Conservation (phyloP, 106 monocot species). For the Triglochin maritima region DNA sequence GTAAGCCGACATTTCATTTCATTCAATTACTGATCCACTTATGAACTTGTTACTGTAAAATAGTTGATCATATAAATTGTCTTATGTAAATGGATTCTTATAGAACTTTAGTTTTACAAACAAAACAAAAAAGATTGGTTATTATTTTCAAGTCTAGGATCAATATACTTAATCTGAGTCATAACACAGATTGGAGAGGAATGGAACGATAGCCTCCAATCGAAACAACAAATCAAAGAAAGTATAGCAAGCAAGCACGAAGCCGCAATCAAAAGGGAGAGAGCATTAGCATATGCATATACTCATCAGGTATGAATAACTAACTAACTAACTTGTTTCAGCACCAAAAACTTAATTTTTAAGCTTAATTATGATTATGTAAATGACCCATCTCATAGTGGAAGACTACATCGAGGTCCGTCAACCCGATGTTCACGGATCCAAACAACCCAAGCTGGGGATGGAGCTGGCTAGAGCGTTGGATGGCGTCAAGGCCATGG, state of each 20-base stretch:
- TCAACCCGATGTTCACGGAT: constrained; percentile 67
- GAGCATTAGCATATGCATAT: constrained; percentile 92
- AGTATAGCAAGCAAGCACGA: constrained; percentile 70
- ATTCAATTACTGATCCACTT: background rate
- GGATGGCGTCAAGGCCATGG: constrained; percentile 94
- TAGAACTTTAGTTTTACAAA: background rate
- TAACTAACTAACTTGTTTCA: background rate
- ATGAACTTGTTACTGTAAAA: background rate
- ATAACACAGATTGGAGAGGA: constrained; percentile 65
- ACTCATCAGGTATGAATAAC: constrained; percentile 67
- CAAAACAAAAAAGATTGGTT: background rate
- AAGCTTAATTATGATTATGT: background rate
- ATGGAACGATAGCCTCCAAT: constrained; percentile 90
- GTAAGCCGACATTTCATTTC: constrained; percentile 12
- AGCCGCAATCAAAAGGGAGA: constrained; percentile 78
- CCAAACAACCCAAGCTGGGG: constrained; percentile 89
- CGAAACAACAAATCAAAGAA: constrained; percentile 83
- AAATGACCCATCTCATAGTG: constrained; percentile 27
- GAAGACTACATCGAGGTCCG: constrained; percentile 76
- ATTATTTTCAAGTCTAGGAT: background rate
- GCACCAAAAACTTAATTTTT: too few species aligned
- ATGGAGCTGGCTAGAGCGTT: constrained; percentile 98
- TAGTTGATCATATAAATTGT: too few species aligned
- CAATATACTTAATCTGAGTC: background rate
- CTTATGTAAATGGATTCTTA: too few species aligned